These are phyloP conservation scores for Paratinospora sagittata DNA, from an alignment of 164 flowering plant genomes.

Conservation along the genomic window DNA sequence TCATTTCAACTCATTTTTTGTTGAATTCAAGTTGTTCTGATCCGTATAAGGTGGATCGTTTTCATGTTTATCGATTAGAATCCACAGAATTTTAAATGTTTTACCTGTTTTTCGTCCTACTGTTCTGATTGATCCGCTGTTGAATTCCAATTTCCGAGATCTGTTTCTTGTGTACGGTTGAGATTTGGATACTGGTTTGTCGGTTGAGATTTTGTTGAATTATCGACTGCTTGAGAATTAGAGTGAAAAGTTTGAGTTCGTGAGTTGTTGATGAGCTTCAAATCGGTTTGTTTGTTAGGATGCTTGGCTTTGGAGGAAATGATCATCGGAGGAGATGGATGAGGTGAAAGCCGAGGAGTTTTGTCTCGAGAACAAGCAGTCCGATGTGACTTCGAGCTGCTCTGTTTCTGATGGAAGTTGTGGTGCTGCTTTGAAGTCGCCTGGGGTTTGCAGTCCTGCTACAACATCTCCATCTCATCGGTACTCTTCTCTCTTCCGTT, in stretches of 20 bases:
- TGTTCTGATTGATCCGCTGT: constrained; percentile 25
- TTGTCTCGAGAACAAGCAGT: constrained; percentile 75
- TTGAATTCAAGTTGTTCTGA: background rate
- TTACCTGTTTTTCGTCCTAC: background rate
- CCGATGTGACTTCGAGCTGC: constrained; percentile 63
- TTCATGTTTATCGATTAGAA: constrained; percentile 4
- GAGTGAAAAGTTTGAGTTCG: background rate
- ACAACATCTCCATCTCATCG: constrained; percentile 56
- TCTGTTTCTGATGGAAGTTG: constrained; percentile 69
- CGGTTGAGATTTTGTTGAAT: constrained; percentile 7
- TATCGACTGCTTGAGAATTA: constrained; percentile 9
- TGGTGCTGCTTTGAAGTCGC: constrained; percentile 48
- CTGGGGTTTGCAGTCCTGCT: constrained; percentile 47
- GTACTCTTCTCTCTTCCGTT: constrained; percentile 26
- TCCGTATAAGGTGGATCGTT: background rate
- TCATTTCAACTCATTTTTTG: background rate
- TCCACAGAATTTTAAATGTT: constrained; percentile 18
- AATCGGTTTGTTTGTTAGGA: constrained; percentile 13
- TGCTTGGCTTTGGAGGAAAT: constrained; percentile 13
- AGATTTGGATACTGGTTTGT: background rate
- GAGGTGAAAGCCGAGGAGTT: constrained; percentile 38
- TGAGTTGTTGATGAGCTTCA: constrained; percentile 1
- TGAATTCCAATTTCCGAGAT: constrained; percentile 29
- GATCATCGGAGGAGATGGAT: constrained; percentile 31
- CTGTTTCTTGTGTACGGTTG: constrained; percentile 25